Evolutionary conservation across 1,284 basidiomycete genomes (phyloP).

Genomic region (Gomphus bonarii): DNA sequence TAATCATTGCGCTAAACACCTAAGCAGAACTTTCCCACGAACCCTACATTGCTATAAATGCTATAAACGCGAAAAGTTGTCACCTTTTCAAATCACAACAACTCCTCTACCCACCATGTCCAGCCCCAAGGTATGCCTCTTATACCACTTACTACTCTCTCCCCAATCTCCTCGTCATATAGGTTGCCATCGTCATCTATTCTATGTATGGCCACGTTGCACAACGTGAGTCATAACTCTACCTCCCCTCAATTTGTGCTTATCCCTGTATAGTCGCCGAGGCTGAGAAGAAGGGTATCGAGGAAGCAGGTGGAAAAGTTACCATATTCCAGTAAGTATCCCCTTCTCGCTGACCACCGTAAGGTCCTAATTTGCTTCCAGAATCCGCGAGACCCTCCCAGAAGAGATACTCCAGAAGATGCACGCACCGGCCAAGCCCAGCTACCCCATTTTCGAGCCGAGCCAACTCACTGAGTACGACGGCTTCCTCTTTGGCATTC

Average conservation of each 20-base stretch:
- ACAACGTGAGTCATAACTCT: conserved; percentile 35
- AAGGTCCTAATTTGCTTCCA: conserved; percentile 18
- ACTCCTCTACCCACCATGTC: neutral
- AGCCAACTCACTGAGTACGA: conserved; percentile 57
- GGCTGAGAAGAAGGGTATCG: conserved; percentile 62
- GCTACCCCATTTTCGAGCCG: conserved; percentile 65
- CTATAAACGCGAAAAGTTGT: too few relatives aligned
- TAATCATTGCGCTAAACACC: too few relatives aligned
- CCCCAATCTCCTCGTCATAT: neutral
- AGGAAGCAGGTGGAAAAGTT: conserved; percentile 58
- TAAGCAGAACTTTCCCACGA: too few relatives aligned
- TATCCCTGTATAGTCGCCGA: conserved; percentile 55
- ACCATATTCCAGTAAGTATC: conserved; percentile 62
- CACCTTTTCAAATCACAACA: too few relatives aligned
- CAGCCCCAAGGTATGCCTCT: neutral
- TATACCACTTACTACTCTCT: neutral
- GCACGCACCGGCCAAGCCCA: conserved; percentile 63
- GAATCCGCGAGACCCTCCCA: conserved; percentile 78
- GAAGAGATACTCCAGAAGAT: conserved; percentile 70
- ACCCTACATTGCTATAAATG: too few relatives aligned
- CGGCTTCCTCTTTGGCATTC: conserved; percentile 65
- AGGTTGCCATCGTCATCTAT: conserved; percentile 41
- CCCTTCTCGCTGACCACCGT: neutral
- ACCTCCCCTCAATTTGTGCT: conserved; percentile 5
- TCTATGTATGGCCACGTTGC: conserved; percentile 74